Evolutionary conservation across 371 early-diverging fungal genomes (phyloP).

Genomic region (Fennellomyces sp.): DNA sequence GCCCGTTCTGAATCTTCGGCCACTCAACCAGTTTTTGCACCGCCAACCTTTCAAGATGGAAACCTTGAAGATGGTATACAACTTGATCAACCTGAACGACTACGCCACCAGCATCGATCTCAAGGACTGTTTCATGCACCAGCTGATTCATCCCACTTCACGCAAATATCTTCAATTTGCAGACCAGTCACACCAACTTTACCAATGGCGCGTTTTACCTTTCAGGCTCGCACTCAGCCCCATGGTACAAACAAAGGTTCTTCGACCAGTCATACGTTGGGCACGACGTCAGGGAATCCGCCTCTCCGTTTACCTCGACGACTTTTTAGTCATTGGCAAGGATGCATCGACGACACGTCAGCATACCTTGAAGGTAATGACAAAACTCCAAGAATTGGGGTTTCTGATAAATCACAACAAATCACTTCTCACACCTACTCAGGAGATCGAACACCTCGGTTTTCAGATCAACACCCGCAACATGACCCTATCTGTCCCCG

Average conservation of each 20-base stretch:
- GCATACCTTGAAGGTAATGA: conserved; percentile 8
- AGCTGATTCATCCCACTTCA: conserved; percentile 19
- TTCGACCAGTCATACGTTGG: conserved; percentile 26
- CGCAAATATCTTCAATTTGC: conserved; percentile 22
- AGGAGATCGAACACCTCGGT: conserved; percentile 25
- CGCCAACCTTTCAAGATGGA: conserved; percentile 28
- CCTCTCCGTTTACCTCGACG: conserved; percentile 28
- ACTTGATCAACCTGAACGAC: conserved; percentile 13
- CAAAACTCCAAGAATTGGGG: neutral
- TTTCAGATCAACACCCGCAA: conserved; percentile 12
- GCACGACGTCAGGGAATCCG: conserved; percentile 22
- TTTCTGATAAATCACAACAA: neutral
- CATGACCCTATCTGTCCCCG: conserved; percentile 13
- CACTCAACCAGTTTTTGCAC: conserved; percentile 15
- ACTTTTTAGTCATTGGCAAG: conserved; percentile 20
- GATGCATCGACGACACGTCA: neutral
- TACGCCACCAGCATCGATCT: conserved; percentile 15
- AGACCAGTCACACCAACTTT: conserved; percentile 16
- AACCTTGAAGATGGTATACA: conserved; percentile 10
- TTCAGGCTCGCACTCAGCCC: conserved; percentile 37
- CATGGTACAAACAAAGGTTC: conserved; percentile 28
- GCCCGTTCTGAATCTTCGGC: conserved; percentile 23
- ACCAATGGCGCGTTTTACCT: conserved; percentile 27
- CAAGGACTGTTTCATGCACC: conserved; percentile 16
- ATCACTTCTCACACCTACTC: neutral